Base-by-base conservation (phyloP, 192 early-diverging fungal species). In the Umbelopsis sp. region DNA sequence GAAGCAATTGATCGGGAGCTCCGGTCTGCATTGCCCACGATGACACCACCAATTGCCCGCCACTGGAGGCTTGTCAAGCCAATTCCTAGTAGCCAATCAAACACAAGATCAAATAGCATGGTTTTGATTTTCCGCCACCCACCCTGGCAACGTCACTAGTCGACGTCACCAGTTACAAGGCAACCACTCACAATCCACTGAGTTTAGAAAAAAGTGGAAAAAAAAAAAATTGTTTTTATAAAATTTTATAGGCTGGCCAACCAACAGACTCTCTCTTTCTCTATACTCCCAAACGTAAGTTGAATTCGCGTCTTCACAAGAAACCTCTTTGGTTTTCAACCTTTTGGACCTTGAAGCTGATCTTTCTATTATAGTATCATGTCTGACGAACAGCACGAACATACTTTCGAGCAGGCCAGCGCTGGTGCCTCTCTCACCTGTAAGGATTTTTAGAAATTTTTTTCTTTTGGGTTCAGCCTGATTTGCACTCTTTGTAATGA, bases 381-480 rank as follows among this genome's bases (percentile, higher is more conserved):
- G 86, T 72, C 82, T 72, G 89, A 92, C 79, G 84, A 91, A 51
- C 85, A 88, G 73, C 83, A 90, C 75, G 85, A 90, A 79, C 85
- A 90, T 81, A 81, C 84, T 78, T 95, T 93, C 80, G 91, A 93
- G 82, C 70, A 75, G 69, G 85, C 87, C 77, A 85, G 82, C 68
- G 82, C 97, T 73, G 96, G 95, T 66, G 94, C 97, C 67, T 96
- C 98, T 50, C 65, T 87, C 74, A 98, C 97, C 84, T 97, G 56
- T 62, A 62, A 62, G 56, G 26, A 62, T 31, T 49, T 21, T 17
- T 6, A 16, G 20, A 49, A 49, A 36, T 62, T 62, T 62, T 31
- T 11, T 62, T 41, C 38, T 41, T 11, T 41, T 41, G 38, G 38
- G 38, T 6, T 41, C 4, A 38, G 8, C 36, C 8, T 38, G 36